Conservation (phyloP, 2,329 filamentous ascomycete genomes). For the Nothophaeocryptopus gaeumannii region DNA sequence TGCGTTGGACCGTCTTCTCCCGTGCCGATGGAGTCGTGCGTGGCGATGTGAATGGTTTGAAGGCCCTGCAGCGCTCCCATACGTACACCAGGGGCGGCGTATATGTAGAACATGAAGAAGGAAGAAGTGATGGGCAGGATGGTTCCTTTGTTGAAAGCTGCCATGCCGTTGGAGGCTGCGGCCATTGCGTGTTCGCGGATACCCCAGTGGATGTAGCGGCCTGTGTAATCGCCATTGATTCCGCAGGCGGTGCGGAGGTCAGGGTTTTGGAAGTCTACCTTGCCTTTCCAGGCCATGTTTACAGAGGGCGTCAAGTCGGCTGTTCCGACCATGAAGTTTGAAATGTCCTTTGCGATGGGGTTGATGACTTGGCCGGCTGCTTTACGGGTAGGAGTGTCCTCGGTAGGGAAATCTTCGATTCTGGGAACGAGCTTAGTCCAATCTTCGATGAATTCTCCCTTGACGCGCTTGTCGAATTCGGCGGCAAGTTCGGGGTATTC, state of each 20-base stretch:
- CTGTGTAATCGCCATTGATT: constrained; percentile 54
- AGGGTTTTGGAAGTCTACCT: constrained; percentile 50
- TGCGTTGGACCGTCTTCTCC: constrained; percentile 41
- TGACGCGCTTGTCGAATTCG: constrained; percentile 50
- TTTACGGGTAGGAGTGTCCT: constrained; percentile 51
- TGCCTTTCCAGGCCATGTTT: constrained; percentile 43
- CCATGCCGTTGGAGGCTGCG: constrained; percentile 45
- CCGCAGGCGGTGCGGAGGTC: constrained; percentile 39
- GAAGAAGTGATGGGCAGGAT: constrained; percentile 38
- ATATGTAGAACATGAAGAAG: constrained; percentile 44
- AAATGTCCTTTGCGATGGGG: constrained; percentile 33
- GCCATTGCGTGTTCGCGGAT: constrained; percentile 63
- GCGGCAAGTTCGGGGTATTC: constrained; percentile 50
- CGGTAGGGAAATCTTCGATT: constrained; percentile 45
- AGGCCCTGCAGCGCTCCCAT: constrained; percentile 40
- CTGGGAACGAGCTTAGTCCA: constrained; percentile 52
- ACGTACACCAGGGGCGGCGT: constrained; percentile 37
- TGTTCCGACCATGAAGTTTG: constrained; percentile 38
- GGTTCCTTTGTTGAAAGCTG: constrained; percentile 37
- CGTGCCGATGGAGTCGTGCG: constrained; percentile 39
- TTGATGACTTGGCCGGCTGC: constrained; percentile 47
- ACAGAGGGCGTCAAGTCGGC: constrained; percentile 40
- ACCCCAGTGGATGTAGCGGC: constrained; percentile 56
- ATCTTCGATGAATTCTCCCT: constrained; percentile 47
- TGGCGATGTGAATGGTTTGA: constrained; percentile 40